Conservation (phyloP, 23 red algal species). For the Porphyridium purpureum region DNA sequence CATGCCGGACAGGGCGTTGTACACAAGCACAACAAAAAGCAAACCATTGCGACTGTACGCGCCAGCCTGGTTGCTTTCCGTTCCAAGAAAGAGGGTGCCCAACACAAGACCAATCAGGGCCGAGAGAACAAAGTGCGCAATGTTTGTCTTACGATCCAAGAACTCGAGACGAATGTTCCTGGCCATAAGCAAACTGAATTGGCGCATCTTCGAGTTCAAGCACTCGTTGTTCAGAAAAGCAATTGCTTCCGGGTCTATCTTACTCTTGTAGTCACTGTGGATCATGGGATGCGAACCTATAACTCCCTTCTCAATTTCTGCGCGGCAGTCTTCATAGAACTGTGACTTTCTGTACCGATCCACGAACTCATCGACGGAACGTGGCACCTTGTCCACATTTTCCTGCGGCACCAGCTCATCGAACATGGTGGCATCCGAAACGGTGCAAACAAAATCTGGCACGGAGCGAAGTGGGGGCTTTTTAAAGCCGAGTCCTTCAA, state of each 20-base stretch:
- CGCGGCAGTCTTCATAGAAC: slow-evolving; percentile 1
- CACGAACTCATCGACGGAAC: slow-evolving; percentile 14
- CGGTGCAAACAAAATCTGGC: slow-evolving; percentile 71
- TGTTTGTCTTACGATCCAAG: slow-evolving; percentile 1
- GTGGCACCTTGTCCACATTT: slow-evolving; percentile 10
- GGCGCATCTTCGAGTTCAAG: slow-evolving; percentile 3
- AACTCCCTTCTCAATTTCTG: slow-evolving; percentile 3
- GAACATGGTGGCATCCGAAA: slow-evolving; percentile 28
- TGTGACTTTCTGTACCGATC: slow-evolving; percentile 10
- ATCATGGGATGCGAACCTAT: neutral
- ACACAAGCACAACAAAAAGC: slow-evolving; percentile 36
- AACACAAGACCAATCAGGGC: slow-evolving; percentile 36
- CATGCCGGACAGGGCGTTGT: slow-evolving; percentile 22
- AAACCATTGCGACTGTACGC: slow-evolving; percentile 28
- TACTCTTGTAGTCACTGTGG: neutral
- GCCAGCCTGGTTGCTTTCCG: slow-evolving; percentile 10
- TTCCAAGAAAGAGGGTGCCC: slow-evolving; percentile 53
- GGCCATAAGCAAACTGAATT: slow-evolving; percentile 18
- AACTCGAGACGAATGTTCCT: slow-evolving; percentile 6
- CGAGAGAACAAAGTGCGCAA: slow-evolving; percentile 25
- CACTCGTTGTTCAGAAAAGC: slow-evolving; percentile 7
- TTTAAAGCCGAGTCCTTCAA: slow-evolving; percentile 33
- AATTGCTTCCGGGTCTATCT: neutral
- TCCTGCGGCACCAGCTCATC: slow-evolving; percentile 10
- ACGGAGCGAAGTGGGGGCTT: slow-evolving; percentile 59